Conservation (phyloP, 768 basidiomycete species). For the Cystobasidium ongulense region DNA sequence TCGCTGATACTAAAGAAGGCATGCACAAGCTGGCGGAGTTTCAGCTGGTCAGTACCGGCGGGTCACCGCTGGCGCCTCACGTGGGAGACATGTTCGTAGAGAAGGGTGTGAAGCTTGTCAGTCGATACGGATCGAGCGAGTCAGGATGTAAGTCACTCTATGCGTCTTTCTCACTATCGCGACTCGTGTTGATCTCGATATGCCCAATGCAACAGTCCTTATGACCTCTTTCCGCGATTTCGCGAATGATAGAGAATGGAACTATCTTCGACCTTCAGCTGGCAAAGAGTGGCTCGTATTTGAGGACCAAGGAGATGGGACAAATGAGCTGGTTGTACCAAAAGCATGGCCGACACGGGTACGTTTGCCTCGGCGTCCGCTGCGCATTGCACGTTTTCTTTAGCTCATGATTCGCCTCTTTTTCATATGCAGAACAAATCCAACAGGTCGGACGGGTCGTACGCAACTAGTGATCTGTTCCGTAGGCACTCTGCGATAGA, state of each 20-base stretch:
- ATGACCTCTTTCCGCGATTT: conserved; percentile 53
- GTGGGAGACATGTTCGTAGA: conserved; percentile 52
- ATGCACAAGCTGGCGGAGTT: conserved; percentile 48
- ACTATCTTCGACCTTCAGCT: conserved; percentile 52
- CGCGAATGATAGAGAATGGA: conserved; percentile 54
- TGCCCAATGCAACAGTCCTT: conserved; percentile 38
- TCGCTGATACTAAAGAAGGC: conserved; percentile 52
- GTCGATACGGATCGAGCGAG: conserved; percentile 52
- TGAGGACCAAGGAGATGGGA: conserved; percentile 73
- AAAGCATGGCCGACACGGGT: conserved; percentile 55
- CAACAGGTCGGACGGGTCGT: conserved; percentile 54
- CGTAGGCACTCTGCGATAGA: conserved; percentile 49
- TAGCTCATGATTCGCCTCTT: not conserved
- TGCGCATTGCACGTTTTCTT: not conserved
- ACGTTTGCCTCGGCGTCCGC: conserved; percentile 13
- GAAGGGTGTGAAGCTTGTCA: conserved; percentile 52
- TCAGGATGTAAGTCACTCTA: conserved; percentile 34
- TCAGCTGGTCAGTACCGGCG: conserved; percentile 53
- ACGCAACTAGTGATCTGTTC: conserved; percentile 56
- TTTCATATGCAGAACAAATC: conserved; percentile 42
- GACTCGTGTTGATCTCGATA: not conserved
- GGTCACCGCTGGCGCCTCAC: conserved; percentile 54
- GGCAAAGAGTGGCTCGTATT: conserved; percentile 74
- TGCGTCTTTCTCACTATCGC: not conserved
- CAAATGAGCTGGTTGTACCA: conserved; percentile 52